Evolutionary conservation across 345 rosid species (phyloP).

Genomic region (Brassica nigra): DNA sequence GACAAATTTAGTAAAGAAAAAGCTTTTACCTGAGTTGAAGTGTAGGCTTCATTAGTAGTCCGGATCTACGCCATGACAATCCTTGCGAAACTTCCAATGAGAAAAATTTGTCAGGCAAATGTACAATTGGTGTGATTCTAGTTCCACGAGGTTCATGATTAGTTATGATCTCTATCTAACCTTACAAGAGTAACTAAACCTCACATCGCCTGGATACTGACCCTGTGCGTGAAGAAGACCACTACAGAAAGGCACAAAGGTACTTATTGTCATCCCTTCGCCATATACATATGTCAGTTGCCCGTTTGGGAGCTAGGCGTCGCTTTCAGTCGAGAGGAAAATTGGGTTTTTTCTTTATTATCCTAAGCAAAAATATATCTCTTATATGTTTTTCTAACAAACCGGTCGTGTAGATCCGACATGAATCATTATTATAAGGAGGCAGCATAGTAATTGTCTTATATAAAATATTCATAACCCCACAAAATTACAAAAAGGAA

Average conservation of each 20-base stretch:
- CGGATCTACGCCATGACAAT: slow-evolving; percentile 89
- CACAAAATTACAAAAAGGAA: too few relatives aligned
- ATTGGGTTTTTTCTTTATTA: too few relatives aligned
- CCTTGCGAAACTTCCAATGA: slow-evolving; percentile 69
- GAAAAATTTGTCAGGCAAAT: slow-evolving; percentile 89
- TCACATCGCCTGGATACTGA: slow-evolving; percentile 97
- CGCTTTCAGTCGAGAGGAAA: too few relatives aligned
- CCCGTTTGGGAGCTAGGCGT: slow-evolving; percentile 74
- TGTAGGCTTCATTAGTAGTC: slow-evolving; percentile 81
- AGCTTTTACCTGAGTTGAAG: slow-evolving; percentile 66
- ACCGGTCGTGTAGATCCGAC: neutral
- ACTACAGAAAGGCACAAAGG: slow-evolving; percentile 73
- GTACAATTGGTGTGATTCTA: slow-evolving; percentile 74
- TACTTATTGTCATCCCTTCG: slow-evolving; percentile 87
- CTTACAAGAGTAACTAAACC: slow-evolving; percentile 86
- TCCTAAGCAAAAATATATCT: too few relatives aligned
- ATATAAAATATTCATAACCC: too few relatives aligned
- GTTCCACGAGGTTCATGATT: slow-evolving; percentile 47
- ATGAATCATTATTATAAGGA: neutral
- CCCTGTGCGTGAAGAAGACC: slow-evolving; percentile 98
- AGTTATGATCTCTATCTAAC: slow-evolving; percentile 40
- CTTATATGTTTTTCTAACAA: too few relatives aligned
- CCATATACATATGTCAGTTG: slow-evolving; percentile 86
- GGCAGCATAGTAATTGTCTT: neutral
- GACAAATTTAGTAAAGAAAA: neutral